Evolutionary conservation across 345 rosid species (phyloP).

Genomic region (Brassica napus): DNA sequence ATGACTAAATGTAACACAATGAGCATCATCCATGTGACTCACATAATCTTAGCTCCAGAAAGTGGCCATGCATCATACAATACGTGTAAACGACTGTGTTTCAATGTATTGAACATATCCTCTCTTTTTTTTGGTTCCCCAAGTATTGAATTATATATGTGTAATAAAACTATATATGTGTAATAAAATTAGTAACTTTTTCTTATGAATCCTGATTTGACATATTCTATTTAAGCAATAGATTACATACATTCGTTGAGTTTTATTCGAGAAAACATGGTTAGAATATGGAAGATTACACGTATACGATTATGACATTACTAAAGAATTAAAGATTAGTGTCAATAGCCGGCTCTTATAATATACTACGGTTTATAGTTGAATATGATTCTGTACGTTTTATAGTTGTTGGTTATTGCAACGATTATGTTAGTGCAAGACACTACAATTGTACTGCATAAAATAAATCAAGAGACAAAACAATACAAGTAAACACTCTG

Average conservation of each 20-base stretch:
- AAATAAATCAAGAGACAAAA: too few relatives aligned
- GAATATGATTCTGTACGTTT: background rate
- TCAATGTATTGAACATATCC: background rate
- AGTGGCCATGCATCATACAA: background rate
- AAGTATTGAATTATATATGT: too few relatives aligned
- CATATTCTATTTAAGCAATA: background rate
- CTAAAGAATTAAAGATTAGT: background rate
- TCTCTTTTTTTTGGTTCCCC: too few relatives aligned
- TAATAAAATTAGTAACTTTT: background rate
- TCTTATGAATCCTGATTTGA: background rate
- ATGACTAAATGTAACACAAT: background rate
- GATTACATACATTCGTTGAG: background rate
- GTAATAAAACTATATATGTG: background rate
- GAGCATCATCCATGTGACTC: conserved; percentile 20
- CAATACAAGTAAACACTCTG: too few relatives aligned
- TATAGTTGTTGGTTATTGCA: background rate
- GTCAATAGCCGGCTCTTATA: background rate
- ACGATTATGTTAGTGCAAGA: background rate
- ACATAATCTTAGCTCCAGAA: conserved; percentile 14
- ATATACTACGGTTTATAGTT: background rate
- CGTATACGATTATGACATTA: background rate
- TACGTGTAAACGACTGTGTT: conserved; percentile 24
- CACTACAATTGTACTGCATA: too few relatives aligned
- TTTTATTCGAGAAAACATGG: background rate
- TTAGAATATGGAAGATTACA: background rate